phyloP scores from a whole-genome alignment of 2,329 filamentous ascomycete species.

The Sporothrix globosa region DNA sequence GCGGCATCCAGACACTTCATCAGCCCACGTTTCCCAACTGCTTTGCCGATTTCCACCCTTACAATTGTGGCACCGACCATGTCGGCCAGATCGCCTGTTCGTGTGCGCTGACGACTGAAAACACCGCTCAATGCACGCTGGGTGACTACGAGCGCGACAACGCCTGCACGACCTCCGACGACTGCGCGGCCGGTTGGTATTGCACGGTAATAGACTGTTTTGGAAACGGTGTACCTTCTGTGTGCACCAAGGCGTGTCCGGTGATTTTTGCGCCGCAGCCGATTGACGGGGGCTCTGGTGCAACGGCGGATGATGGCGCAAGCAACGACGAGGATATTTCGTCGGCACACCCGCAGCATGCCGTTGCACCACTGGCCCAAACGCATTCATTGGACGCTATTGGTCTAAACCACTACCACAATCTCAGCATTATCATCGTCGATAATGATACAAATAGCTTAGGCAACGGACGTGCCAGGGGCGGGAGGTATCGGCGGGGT shows the following conservation, averaged over 20 bases:
- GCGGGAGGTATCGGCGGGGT: not conserved
- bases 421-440: constrained; percentile 24
- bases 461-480: constrained; percentile 11
- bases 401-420: not conserved
- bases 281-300: not conserved
- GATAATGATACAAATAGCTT: not conserved
- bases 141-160: constrained; percentile 34
- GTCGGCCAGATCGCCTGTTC: constrained; percentile 32
- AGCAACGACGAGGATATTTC: not conserved
- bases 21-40: constrained; percentile 33
- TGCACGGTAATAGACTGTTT: constrained; percentile 33
- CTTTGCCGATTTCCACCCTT: constrained; percentile 32
- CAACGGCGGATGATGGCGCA: not conserved
- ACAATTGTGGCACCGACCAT: constrained; percentile 33
- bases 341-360: not conserved
- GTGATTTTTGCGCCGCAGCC: constrained; percentile 24
- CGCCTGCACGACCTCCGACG: constrained; percentile 26
- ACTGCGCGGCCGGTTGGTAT: constrained; percentile 32
- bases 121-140: constrained; percentile 30
- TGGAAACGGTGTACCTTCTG: constrained; percentile 23
- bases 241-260: constrained; percentile 31
- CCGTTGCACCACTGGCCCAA: not conserved
- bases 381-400: not conserved
- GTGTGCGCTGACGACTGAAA: constrained; percentile 32
- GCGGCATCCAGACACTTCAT: not conserved